Conservation (phyloP, 1,284 basidiomycete species). For the Leccinum subfulvum region DNA sequence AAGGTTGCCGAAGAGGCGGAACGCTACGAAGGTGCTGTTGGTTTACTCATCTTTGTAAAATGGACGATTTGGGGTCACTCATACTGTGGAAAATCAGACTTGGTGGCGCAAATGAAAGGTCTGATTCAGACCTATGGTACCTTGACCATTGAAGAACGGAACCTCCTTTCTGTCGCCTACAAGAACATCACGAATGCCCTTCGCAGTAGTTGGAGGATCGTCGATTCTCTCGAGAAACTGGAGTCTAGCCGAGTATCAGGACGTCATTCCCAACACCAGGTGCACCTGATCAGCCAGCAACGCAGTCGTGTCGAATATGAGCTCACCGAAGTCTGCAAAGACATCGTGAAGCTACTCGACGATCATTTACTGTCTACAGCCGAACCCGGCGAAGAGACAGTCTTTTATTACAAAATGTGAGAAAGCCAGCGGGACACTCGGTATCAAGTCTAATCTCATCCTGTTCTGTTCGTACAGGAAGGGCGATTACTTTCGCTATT, state of each 20-base stretch:
- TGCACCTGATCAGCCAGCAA: conserved; percentile 50
- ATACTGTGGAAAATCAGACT: conserved; percentile 41
- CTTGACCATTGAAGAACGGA: conserved; percentile 63
- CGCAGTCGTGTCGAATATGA: conserved; percentile 57
- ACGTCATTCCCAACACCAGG: conserved; percentile 37
- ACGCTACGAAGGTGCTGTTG: conserved; percentile 54
- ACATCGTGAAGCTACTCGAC: conserved; percentile 56
- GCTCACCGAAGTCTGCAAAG: conserved; percentile 54
- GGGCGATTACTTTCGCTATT: conserved; percentile 70
- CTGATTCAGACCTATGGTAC: conserved; percentile 49
- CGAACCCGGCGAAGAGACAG: conserved; percentile 57
- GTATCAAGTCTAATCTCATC: conserved; percentile 12
- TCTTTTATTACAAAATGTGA: conserved; percentile 71
- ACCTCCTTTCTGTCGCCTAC: conserved; percentile 67
- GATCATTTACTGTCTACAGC: conserved; percentile 54
- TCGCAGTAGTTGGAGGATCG: conserved; percentile 61
- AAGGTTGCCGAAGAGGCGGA: conserved; percentile 68
- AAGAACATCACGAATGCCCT: conserved; percentile 65
- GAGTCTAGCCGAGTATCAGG: conserved; percentile 36
- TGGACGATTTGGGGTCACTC: conserved; percentile 5
- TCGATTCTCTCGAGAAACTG: conserved; percentile 55
- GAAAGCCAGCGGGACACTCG: conserved; percentile 13
- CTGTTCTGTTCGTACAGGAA: conserved; percentile 42
- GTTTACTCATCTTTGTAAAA: conserved; percentile 1
- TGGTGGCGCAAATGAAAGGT: conserved; percentile 56